phyloP scores from a whole-genome alignment of 1,284 basidiomycete species.

The Microbotryum violaceum region DNA sequence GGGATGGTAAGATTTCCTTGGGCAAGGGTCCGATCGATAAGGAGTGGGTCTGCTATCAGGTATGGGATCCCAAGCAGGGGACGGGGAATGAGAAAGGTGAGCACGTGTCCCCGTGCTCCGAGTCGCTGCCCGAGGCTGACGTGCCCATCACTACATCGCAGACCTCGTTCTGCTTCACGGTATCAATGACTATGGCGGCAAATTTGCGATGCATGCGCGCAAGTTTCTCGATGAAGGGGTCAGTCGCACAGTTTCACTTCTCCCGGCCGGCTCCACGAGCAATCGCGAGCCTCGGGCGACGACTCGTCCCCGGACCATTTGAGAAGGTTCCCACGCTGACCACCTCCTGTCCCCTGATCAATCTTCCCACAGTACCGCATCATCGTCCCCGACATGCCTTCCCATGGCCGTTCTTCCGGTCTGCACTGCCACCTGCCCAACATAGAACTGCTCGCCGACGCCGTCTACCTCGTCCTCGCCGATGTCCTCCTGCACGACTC shows the following conservation, averaged over 20 bases:
- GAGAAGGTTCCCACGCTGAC: neutral
- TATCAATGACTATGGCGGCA: slow-evolving; percentile 34
- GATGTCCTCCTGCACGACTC: slow-evolving; percentile 22
- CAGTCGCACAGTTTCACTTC: neutral
- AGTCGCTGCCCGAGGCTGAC: neutral
- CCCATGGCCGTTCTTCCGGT: slow-evolving; percentile 33
- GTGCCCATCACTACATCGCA: too few relatives aligned
- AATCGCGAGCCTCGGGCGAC: too few relatives aligned
- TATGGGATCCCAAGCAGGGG: slow-evolving; percentile 28
- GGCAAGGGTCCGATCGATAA: neutral
- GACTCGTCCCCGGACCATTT: too few relatives aligned
- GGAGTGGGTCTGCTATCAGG: slow-evolving; percentile 27
- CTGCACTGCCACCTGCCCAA: slow-evolving; percentile 28
- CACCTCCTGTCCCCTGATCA: neutral
- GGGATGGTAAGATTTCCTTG: slow-evolving; percentile 18
- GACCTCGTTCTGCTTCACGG: slow-evolving; percentile 24
- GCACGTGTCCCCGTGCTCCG: neutral
- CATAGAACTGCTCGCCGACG: slow-evolving; percentile 23
- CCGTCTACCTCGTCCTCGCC: slow-evolving; percentile 30
- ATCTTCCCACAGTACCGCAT: slow-evolving; percentile 21
- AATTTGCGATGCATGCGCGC: slow-evolving; percentile 29
- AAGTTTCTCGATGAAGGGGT: slow-evolving; percentile 32
- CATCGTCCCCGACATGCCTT: slow-evolving; percentile 31
- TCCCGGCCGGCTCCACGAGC: too few relatives aligned
- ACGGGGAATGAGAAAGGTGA: slow-evolving; percentile 4